phyloP scores from a whole-genome alignment of 2,329 filamentous ascomycete genomes.

The Alternaria ethzedia region DNA sequence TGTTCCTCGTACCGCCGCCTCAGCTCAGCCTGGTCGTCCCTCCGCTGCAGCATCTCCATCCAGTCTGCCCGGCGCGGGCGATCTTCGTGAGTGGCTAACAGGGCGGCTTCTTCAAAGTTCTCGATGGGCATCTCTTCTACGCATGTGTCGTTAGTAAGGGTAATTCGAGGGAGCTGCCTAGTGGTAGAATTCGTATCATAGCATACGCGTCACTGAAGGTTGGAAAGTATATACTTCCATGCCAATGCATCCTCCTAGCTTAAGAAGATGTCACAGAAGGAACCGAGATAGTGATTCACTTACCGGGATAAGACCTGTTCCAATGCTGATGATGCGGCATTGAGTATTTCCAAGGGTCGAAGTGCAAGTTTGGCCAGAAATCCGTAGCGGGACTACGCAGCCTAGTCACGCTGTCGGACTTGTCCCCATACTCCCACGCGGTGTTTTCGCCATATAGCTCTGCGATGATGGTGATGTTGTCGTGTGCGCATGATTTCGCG shows the following conservation, averaged over 20 bases:
- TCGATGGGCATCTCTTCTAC: neutral
- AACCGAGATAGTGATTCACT: neutral
- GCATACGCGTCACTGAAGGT: neutral
- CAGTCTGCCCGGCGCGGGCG: neutral
- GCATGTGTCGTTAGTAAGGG: neutral
- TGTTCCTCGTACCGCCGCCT: neutral
- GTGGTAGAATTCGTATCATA: neutral
- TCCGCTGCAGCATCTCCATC: neutral
- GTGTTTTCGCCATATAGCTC: slow-evolving; percentile 7
- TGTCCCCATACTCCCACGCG: neutral
- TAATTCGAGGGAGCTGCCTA: neutral
- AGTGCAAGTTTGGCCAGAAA: slow-evolving; percentile 5
- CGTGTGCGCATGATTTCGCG: neutral
- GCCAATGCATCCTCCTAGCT: neutral
- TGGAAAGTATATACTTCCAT: neutral
- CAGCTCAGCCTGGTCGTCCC: neutral
- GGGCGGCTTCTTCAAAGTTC: neutral
- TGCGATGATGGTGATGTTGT: neutral
- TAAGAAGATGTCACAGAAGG: neutral
- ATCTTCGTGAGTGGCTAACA: neutral
- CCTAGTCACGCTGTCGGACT: neutral
- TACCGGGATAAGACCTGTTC: neutral
- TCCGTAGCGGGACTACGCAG: slow-evolving; percentile 2
- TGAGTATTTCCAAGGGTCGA: neutral
- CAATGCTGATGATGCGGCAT: neutral